These are phyloP conservation scores for Eruca vesicaria DNA, from an alignment of 441 rosid genomes.

Conservation along the genomic window DNA sequence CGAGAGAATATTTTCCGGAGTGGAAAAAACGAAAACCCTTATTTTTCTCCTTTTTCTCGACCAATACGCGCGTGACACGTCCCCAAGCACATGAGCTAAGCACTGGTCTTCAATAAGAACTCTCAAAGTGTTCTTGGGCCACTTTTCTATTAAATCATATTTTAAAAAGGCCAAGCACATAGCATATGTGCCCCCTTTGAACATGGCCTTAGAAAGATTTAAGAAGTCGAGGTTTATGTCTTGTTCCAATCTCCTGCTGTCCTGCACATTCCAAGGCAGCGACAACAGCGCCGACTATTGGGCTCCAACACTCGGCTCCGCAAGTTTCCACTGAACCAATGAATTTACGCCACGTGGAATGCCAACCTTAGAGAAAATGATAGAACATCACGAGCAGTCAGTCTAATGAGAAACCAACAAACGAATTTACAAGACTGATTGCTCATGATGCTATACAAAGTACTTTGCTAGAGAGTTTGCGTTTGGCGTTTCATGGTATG, in stretches of 20 bases:
- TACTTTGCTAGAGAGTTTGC: slow-evolving; percentile 8
- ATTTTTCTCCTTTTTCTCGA: too few species aligned
- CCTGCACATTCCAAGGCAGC: slow-evolving; percentile 80
- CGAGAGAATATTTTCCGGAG: too few species aligned
- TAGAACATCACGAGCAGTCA: slow-evolving; percentile 99
- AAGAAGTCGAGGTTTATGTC: slow-evolving; percentile 86
- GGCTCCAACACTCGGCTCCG: slow-evolving; percentile 67
- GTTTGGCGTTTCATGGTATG: slow-evolving; percentile 22
- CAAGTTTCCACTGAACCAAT: slow-evolving; percentile 35
- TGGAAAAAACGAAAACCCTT: too few species aligned
- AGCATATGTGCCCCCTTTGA: too few species aligned
- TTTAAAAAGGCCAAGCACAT: too few species aligned
- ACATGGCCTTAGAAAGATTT: too few species aligned
- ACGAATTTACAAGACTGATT: slow-evolving; percentile 72
- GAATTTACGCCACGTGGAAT: slow-evolving; percentile 12
- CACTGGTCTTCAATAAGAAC: too few species aligned
- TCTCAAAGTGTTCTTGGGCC: too few species aligned
- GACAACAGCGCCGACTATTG: slow-evolving; percentile 92
- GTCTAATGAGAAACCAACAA: slow-evolving; percentile 55
- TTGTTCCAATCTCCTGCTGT: slow-evolving; percentile 87
- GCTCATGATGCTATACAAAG: slow-evolving; percentile 93
- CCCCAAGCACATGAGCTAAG: too few species aligned
- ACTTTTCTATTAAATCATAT: too few species aligned
- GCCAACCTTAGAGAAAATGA: slow-evolving; percentile 34
- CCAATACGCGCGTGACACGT: too few species aligned